Conservation (phyloP, 805 yeast genomes). For the Teunomyces panamensis region DNA sequence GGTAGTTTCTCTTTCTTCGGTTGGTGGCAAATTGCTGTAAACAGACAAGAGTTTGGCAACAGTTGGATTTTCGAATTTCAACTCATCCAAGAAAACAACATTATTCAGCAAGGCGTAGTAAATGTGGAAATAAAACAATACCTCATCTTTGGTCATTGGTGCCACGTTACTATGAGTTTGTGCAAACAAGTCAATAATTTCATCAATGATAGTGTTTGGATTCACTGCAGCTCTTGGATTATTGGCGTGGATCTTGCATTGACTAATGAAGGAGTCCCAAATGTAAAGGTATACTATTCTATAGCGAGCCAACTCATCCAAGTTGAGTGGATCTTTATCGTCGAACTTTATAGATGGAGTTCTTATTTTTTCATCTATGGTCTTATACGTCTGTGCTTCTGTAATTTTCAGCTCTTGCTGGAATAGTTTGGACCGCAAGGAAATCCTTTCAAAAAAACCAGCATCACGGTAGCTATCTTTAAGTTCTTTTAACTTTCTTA, state of each 20-base stretch:
- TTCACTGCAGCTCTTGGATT: constrained; percentile 8
- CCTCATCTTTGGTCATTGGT: constrained; percentile 24
- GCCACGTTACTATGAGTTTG: constrained; percentile 15
- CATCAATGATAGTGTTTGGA: constrained; percentile 21
- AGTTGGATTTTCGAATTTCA: constrained; percentile 22
- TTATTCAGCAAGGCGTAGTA: constrained; percentile 29
- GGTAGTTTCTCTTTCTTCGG: constrained; percentile 10
- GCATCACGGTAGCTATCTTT: constrained; percentile 20
- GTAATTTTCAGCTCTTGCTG: constrained; percentile 22
- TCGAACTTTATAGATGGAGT: constrained; percentile 16
- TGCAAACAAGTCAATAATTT: constrained; percentile 19
- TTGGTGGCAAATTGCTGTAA: constrained; percentile 13
- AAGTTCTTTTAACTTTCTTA: constrained; percentile 21
- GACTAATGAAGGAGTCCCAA: constrained; percentile 23
- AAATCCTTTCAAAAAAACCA: constrained; percentile 22
- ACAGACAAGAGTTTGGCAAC: constrained; percentile 20
- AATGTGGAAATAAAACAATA: constrained; percentile 23
- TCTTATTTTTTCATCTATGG: constrained; percentile 10
- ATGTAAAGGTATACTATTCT: constrained; percentile 16
- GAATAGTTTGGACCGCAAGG: constrained; percentile 18
- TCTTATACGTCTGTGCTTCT: constrained; percentile 15
- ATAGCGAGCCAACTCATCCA: constrained; percentile 13
- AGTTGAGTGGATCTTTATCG: constrained; percentile 18
- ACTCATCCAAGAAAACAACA: constrained; percentile 22
- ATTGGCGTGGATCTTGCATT: constrained; percentile 16